These are phyloP conservation scores for Alternaria solani DNA, from an alignment of 2,329 filamentous ascomycete species.

Conservation along the genomic window DNA sequence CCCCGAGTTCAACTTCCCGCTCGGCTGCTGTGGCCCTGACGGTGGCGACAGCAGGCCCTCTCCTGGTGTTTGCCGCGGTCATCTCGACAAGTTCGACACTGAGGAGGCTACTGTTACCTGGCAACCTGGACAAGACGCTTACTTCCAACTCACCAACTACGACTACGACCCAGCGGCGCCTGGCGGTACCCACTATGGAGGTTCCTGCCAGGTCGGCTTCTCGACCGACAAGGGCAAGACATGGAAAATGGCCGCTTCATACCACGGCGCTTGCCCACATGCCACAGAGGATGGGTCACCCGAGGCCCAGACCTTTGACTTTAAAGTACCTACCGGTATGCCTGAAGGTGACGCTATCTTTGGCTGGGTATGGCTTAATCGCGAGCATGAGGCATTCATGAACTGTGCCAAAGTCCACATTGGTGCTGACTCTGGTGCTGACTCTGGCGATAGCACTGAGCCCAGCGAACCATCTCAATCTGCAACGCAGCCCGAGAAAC, in stretches of 20 bases:
- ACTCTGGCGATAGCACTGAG: constrained; percentile 14
- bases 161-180: constrained; percentile 42
- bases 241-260: constrained; percentile 56
- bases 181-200: constrained; percentile 56
- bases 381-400: constrained; percentile 57
- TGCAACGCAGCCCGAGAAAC: constrained; percentile 21
- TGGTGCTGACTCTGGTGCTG: constrained; percentile 30
- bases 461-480: constrained; percentile 20
- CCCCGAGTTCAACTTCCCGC: constrained; percentile 53
- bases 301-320: constrained; percentile 55
- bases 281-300: constrained; percentile 50
- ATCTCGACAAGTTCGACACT: constrained; percentile 55
- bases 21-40: constrained; percentile 55
- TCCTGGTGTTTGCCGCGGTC: constrained; percentile 54
- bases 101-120: constrained; percentile 55
- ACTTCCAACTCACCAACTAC: constrained; percentile 49
- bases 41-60: constrained; percentile 45
- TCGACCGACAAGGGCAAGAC: constrained; percentile 54
- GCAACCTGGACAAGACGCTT: constrained; percentile 53
- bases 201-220: constrained; percentile 58
- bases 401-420: constrained; percentile 58
- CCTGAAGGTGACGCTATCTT: constrained; percentile 55
- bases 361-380: constrained; percentile 59
- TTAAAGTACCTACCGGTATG: constrained; percentile 56
- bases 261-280: constrained; percentile 59